phyloP scores from a whole-genome alignment of 2,329 filamentous ascomycete species.

The Coccinonectria pachysandricola region DNA sequence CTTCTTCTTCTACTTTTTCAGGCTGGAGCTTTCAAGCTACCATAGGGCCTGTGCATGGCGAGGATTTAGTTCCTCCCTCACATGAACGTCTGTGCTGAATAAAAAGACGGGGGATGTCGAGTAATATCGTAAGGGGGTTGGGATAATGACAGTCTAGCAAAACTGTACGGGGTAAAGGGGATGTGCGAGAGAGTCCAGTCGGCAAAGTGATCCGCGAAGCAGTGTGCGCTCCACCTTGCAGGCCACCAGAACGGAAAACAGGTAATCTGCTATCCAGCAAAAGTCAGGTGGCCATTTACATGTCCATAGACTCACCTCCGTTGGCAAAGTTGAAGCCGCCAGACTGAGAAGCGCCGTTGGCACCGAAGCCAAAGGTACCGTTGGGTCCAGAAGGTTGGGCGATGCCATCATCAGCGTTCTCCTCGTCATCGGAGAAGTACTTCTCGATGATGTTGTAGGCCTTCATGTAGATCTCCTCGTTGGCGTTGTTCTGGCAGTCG shows the following conservation, averaged over 20 bases:
- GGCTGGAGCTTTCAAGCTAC: slow-evolving; percentile 59
- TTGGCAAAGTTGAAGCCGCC: slow-evolving; percentile 92
- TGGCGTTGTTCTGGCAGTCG: slow-evolving; percentile 99
- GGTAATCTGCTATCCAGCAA: too few species aligned
- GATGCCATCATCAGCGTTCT: slow-evolving; percentile 74
- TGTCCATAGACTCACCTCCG: slow-evolving; percentile 54
- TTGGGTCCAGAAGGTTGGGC: slow-evolving; percentile 54
- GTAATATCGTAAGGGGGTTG: slow-evolving; percentile 22
- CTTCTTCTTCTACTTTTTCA: slow-evolving; percentile 24
- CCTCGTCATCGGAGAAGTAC: slow-evolving; percentile 98
- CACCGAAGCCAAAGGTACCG: slow-evolving; percentile 70
- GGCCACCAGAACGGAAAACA: too few species aligned
- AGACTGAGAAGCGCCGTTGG: slow-evolving; percentile 51
- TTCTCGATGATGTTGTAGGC: slow-evolving; percentile 99
- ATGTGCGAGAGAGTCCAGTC: slow-evolving; percentile 12
- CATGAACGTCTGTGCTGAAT: slow-evolving; percentile 29
- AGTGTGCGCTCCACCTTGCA: too few species aligned
- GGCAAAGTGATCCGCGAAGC: too few species aligned
- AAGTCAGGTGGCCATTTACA: too few species aligned
- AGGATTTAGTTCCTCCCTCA: slow-evolving; percentile 16
- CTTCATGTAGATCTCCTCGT: slow-evolving; percentile 99
- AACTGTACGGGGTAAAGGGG: slow-evolving; percentile 15
- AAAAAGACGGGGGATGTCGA: slow-evolving; percentile 24
- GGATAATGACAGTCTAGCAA: slow-evolving; percentile 14
- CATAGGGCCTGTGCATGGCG: slow-evolving; percentile 37